These are phyloP conservation scores for Stachybotrys chlorohalonatus DNA, from an alignment of 2,329 filamentous ascomycete species.

Conservation along the genomic window DNA sequence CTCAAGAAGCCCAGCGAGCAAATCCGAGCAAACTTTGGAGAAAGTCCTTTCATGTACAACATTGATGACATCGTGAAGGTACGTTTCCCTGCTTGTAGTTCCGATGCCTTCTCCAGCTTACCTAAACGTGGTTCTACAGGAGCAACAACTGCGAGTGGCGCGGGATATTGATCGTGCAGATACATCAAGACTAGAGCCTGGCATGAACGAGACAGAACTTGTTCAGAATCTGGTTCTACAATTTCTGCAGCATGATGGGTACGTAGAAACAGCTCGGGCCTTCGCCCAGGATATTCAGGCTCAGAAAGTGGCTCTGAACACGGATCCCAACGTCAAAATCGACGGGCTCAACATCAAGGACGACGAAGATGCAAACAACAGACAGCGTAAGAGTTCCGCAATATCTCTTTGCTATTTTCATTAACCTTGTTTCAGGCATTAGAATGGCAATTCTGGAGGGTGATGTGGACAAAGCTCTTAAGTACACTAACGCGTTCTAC, in stretches of 20 bases:
- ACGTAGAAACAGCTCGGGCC: constrained; percentile 82
- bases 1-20: constrained; percentile 56
- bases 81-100: constrained; percentile 17
- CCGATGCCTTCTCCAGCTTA: neutral
- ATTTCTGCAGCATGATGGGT: constrained; percentile 90
- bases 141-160: constrained; percentile 50
- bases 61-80: constrained; percentile 81
- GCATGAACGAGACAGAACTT: constrained; percentile 63
- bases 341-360: constrained; percentile 61
- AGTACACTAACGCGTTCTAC: constrained; percentile 70
- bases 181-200: constrained; percentile 52
- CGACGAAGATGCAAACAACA: constrained; percentile 75
- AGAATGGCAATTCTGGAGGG: constrained; percentile 81
- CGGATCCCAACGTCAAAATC: constrained; percentile 42
- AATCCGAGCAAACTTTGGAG: constrained; percentile 57
- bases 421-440: constrained; percentile 50
- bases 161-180: constrained; percentile 49
- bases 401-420: neutral
- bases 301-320: constrained; percentile 62
- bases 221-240: constrained; percentile 76
- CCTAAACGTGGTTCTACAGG: constrained; percentile 25
- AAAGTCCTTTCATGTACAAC: constrained; percentile 77
- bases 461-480: constrained; percentile 84
- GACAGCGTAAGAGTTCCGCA: constrained; percentile 57
- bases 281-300: constrained; percentile 74